phyloP scores from a whole-genome alignment of 495 filamentous ascomycete species.

The Podospora bellae-mahoneyi region DNA sequence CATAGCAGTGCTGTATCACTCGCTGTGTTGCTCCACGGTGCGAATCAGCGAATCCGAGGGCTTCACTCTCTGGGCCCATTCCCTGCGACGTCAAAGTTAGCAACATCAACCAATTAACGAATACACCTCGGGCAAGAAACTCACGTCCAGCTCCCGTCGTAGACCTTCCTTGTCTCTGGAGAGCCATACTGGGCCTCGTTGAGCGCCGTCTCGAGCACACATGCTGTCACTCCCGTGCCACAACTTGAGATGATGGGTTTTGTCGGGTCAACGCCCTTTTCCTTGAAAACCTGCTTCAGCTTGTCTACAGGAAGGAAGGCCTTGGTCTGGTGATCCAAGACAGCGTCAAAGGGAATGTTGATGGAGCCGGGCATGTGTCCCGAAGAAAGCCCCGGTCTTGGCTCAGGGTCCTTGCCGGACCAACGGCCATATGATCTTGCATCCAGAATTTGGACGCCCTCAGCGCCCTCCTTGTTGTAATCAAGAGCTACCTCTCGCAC shows the following conservation, averaged over 20 bases:
- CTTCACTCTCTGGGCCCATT: constrained; percentile 65
- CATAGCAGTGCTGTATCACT: background rate
- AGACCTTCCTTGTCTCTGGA: constrained; percentile 67
- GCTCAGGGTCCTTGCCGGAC: constrained; percentile 80
- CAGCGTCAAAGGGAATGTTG: constrained; percentile 72
- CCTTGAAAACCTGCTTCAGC: constrained; percentile 70
- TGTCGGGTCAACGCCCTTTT: constrained; percentile 71
- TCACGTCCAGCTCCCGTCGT: constrained; percentile 98
- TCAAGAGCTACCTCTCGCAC: constrained; percentile 73
- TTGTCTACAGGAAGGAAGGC: constrained; percentile 69
- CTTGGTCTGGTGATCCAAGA: constrained; percentile 80
- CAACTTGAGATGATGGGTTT: constrained; percentile 86
- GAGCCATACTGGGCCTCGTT: constrained; percentile 70
- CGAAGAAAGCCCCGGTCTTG: constrained; percentile 77
- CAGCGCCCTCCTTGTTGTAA: constrained; percentile 70
- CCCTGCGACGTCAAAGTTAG: constrained; percentile 43
- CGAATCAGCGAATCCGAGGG: constrained; percentile 42
- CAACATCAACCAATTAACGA: background rate
- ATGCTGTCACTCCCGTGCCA: constrained; percentile 94
- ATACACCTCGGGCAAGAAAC: constrained; percentile 36
- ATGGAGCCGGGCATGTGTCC: constrained; percentile 90
- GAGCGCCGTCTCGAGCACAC: constrained; percentile 83
- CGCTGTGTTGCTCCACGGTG: constrained; percentile 17
- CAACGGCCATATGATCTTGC: constrained; percentile 77
- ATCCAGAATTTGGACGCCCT: constrained; percentile 85